These are phyloP conservation scores for Trypanosoma rangeli DNA, from an alignment of 208 protist species.

Conservation along the genomic window DNA sequence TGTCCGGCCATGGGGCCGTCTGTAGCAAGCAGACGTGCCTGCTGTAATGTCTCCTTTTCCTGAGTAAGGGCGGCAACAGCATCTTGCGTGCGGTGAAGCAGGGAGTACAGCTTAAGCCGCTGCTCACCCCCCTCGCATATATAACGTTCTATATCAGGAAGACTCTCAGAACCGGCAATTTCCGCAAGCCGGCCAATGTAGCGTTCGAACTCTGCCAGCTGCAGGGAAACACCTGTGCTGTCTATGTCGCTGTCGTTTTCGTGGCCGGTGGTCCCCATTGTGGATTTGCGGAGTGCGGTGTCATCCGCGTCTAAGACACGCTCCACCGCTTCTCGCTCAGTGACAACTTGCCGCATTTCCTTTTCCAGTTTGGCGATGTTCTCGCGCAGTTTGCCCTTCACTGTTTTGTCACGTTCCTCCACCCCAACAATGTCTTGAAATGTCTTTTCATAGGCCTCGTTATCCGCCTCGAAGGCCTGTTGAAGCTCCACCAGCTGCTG, in stretches of 20 bases:
- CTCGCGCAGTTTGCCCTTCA: conserved; percentile 40
- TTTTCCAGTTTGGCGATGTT: conserved; percentile 52
- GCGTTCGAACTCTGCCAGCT: conserved; percentile 42
- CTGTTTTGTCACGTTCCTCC: conserved; percentile 47
- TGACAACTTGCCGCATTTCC: conserved; percentile 30
- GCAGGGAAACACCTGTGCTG: conserved; percentile 6
- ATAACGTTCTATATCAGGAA: conserved; percentile 55
- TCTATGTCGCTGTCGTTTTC: conserved; percentile 16
- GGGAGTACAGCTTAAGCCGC: conserved; percentile 57
- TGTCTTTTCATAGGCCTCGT: conserved; percentile 54
- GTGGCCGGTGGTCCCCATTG: not conserved
- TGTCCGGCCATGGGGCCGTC: conserved; percentile 7
- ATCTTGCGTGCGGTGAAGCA: conserved; percentile 51
- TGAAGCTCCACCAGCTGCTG: conserved; percentile 49
- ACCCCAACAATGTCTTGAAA: conserved; percentile 79
- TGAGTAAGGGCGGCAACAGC: conserved; percentile 36
- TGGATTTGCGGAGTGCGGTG: not conserved
- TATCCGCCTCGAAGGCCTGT: conserved; percentile 39
- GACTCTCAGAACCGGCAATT: conserved; percentile 49
- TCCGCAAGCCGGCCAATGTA: conserved; percentile 44
- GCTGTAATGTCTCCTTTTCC: conserved; percentile 6
- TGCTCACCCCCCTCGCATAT: conserved; percentile 43
- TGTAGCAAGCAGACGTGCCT: not conserved
- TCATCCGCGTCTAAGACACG: conserved; percentile 2
- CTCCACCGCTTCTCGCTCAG: conserved; percentile 32